Conservation (phyloP, 768 basidiomycete genomes). For the Scleroderma citrinum region DNA sequence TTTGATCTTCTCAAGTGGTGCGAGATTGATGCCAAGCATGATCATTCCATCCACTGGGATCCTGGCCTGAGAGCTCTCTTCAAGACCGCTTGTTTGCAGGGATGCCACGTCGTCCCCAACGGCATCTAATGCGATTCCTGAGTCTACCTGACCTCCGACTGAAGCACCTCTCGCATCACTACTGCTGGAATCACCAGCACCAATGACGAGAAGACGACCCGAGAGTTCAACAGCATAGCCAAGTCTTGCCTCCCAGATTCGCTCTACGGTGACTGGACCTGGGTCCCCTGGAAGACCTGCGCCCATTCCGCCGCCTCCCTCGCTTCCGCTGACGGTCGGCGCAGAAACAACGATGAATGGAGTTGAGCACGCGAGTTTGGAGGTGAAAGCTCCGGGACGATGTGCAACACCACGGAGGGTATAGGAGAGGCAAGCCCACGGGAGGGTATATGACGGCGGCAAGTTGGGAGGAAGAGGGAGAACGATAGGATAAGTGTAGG, state of each 20-base stretch:
- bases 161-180: not conserved
- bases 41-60: conserved; percentile 45
- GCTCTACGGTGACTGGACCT: conserved; percentile 76
- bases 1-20: conserved; percentile 84
- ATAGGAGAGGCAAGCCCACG: conserved; percentile 76
- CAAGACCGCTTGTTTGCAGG: not conserved
- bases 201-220: conserved; percentile 82
- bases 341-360: conserved; percentile 73
- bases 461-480: conserved; percentile 77
- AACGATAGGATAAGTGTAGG: conserved; percentile 93
- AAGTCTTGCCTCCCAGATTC: conserved; percentile 87
- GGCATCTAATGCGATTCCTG: not conserved
- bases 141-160: not conserved
- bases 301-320: conserved; percentile 39
- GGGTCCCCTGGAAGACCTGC: conserved; percentile 58
- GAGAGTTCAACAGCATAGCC: conserved; percentile 76
- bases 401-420: conserved; percentile 76
- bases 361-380: conserved; percentile 63
- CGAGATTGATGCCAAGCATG: conserved; percentile 70
- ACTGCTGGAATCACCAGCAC: conserved; percentile 25
- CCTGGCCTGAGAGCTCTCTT: conserved; percentile 4
- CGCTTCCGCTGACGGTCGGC: conserved; percentile 79
- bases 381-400: conserved; percentile 79
- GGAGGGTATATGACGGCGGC: conserved; percentile 73
- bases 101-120: not conserved